Conservation (phyloP, 352 stramenopile genomes). For the Globisporangium nodosum region DNA sequence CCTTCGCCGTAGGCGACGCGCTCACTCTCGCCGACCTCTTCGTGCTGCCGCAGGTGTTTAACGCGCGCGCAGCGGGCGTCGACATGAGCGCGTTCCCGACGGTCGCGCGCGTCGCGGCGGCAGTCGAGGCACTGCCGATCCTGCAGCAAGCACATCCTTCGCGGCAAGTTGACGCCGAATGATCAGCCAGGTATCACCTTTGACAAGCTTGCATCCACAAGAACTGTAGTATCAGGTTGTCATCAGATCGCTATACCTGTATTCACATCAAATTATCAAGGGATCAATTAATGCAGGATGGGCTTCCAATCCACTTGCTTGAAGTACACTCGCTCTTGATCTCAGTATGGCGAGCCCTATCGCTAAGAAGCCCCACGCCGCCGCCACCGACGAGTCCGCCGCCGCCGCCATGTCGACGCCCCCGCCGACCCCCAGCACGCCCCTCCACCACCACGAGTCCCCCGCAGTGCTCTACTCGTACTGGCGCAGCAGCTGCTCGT, state of each 20-base stretch:
- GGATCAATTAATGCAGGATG: background rate
- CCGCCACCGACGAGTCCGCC: background rate
- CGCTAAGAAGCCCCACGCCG: background rate
- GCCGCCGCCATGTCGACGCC: background rate
- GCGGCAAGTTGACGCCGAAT: slow-evolving; percentile 5
- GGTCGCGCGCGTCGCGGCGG: slow-evolving; percentile 68
- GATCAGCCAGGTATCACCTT: background rate
- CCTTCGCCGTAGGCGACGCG: slow-evolving; percentile 68
- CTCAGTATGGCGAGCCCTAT: background rate
- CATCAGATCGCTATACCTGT: background rate
- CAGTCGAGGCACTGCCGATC: slow-evolving; percentile 58
- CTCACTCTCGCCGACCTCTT: slow-evolving; percentile 88
- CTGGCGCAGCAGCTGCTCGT: slow-evolving; percentile 88
- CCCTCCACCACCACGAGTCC: background rate
- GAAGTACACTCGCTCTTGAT: background rate
- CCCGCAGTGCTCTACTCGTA: slow-evolving; percentile 74
- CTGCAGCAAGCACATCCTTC: slow-evolving; percentile 71
- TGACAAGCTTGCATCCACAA: too few species aligned
- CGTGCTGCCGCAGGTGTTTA: slow-evolving; percentile 93
- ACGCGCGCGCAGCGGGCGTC: slow-evolving; percentile 82
- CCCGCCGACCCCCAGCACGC: background rate
- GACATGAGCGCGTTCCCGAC: slow-evolving; percentile 85
- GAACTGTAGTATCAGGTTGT: background rate
- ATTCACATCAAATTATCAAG: background rate
- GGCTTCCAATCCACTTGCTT: background rate